Evolutionary conservation across 1,284 basidiomycete species (phyloP).

Genomic region (Fomitiporia mediterranea): DNA sequence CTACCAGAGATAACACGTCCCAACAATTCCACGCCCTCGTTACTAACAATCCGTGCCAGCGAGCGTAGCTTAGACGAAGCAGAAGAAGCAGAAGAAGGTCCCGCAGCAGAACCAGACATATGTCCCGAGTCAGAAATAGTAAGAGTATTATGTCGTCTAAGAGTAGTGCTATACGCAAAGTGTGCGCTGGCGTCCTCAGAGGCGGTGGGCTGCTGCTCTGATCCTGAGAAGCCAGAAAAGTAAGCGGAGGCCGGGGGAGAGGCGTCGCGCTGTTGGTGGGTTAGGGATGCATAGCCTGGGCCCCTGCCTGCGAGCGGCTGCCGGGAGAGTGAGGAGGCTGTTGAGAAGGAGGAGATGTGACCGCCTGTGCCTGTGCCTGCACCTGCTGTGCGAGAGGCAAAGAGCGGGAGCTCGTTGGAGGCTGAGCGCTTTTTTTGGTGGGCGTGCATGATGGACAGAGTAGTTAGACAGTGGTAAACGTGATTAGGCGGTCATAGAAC

Average conservation of each 20-base stretch:
- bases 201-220: constrained; percentile 41
- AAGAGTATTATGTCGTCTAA: constrained; percentile 54
- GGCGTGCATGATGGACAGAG: not conserved
- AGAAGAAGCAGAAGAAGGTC: not conserved
- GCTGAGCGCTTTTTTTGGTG: constrained; percentile 20
- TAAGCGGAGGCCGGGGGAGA: constrained; percentile 77
- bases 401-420: constrained; percentile 9
- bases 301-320: constrained; percentile 15
- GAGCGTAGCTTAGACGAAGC: constrained; percentile 8
- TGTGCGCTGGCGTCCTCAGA: constrained; percentile 62
- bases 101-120: constrained; percentile 15
- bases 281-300: not conserved
- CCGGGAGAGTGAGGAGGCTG: constrained; percentile 18
- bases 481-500: not conserved
- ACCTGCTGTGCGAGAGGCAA: not conserved
- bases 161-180: constrained; percentile 80
- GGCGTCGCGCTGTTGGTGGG: constrained; percentile 32
- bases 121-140: not conserved
- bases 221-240: constrained; percentile 53
- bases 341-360: constrained; percentile 20
- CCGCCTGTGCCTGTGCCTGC: not conserved
- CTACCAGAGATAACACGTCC: constrained; percentile 37
- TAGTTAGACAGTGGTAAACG: not conserved
- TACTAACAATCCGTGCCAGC: constrained; percentile 11
- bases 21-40: constrained; percentile 28